These are phyloP conservation scores for Panaeolus cyanescens DNA, from an alignment of 768 basidiomycete genomes.

Conservation along the genomic window DNA sequence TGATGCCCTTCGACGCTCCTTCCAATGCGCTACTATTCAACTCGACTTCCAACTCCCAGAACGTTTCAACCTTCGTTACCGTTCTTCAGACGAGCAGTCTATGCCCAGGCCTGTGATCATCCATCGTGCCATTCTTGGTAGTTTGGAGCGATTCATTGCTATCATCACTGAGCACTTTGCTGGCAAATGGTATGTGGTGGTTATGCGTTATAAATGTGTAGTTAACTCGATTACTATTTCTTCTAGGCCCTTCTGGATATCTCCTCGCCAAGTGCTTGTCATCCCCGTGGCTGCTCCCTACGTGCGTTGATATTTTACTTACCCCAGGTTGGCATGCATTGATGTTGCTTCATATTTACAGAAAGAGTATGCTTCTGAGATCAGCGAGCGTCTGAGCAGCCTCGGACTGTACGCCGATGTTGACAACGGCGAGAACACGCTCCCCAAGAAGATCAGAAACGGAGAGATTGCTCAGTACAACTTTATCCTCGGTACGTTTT, in stretches of 20 bases:
- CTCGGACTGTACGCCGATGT: conserved; percentile 88
- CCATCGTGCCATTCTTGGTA: conserved; percentile 94
- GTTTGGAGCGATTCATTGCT: conserved; percentile 93
- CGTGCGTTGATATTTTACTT: conserved; percentile 47
- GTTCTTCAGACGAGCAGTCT: conserved; percentile 72
- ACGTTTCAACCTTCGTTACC: conserved; percentile 93
- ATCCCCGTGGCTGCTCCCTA: conserved; percentile 91
- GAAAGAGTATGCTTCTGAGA: conserved; percentile 90
- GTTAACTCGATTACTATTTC: conserved; percentile 5
- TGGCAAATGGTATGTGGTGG: conserved; percentile 82
- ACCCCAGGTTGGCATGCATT: conserved; percentile 1
- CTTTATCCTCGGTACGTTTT: conserved; percentile 84
- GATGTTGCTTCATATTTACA: conserved; percentile 31
- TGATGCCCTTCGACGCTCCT: conserved; percentile 89
- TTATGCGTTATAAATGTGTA: background rate
- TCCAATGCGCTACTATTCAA: conserved; percentile 99
- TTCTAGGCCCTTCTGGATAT: conserved; percentile 96
- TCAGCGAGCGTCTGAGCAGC: conserved; percentile 65
- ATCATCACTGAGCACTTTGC: conserved; percentile 97
- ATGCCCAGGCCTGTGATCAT: conserved; percentile 90
- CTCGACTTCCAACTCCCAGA: conserved; percentile 99
- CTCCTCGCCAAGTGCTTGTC: conserved; percentile 93
- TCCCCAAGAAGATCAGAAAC: conserved; percentile 97
- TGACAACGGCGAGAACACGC: conserved; percentile 89
- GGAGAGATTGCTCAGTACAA: conserved; percentile 98